Percentiles rank a stretch among this genome's conserved stretches.
phyloP scores from a whole-genome alignment of 2,329 filamentous ascomycete genomes.

The Trichoderma sp. region DNA sequence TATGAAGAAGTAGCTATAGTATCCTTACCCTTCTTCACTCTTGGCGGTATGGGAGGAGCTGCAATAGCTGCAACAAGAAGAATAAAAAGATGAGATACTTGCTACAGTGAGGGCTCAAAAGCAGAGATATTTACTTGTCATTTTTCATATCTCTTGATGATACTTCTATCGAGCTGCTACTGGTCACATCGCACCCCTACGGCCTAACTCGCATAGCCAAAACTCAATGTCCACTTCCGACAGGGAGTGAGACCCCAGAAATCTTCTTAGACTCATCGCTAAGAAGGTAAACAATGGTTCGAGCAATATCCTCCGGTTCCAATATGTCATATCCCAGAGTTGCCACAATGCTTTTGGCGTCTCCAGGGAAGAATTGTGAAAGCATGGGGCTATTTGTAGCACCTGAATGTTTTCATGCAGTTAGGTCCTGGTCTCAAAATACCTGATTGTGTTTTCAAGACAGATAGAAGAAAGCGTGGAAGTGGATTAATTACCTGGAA shows the following conservation, averaged over 20 bases:
- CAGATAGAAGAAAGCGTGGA: background rate
- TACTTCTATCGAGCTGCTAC: background rate
- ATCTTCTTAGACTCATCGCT: background rate
- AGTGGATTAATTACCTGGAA: background rate
- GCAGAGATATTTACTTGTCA: background rate
- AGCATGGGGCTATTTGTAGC: background rate
- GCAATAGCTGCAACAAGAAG: background rate
- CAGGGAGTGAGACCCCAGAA: background rate
- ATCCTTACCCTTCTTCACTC: no score
- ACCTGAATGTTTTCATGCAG: background rate
- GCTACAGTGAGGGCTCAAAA: background rate
- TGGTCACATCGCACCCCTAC: background rate
- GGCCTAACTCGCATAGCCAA: background rate
- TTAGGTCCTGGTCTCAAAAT: background rate
- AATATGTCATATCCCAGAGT: background rate
- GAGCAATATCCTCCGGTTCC: background rate
- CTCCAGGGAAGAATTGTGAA: background rate
- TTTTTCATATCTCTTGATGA: background rate
- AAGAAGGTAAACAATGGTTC: background rate
- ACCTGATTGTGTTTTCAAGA: background rate
- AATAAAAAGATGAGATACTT: no score
- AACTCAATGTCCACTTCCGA: background rate
- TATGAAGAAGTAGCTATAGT: no score
- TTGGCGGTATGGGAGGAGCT: background rate
- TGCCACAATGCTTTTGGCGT: background rate